phyloP scores from a whole-genome alignment of 2,329 filamentous ascomycete species.

The Fusarium pseudonygamai region DNA sequence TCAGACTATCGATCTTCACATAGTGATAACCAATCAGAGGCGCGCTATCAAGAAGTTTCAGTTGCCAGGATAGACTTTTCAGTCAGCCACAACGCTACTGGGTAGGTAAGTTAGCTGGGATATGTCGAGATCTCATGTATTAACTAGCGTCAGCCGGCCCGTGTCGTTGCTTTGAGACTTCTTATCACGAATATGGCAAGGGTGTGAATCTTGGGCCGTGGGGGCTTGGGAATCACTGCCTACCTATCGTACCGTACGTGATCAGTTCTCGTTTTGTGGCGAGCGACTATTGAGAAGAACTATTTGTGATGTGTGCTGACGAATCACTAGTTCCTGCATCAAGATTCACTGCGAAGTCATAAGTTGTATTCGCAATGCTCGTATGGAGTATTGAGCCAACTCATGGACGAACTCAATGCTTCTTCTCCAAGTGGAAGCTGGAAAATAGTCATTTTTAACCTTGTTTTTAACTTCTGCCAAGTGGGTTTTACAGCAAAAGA shows the following conservation, averaged over 20 bases:
- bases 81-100: constrained; percentile 23
- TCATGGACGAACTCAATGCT: not conserved
- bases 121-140: constrained; percentile 1
- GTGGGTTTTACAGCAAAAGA: constrained; percentile 9
- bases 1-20: not conserved
- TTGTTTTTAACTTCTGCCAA: constrained; percentile 26
- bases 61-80: constrained; percentile 1
- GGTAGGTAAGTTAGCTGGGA: too few relatives aligned
- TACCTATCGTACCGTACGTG: not conserved
- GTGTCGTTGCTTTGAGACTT: not conserved
- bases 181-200: not conserved
- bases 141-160: constrained; percentile 8
- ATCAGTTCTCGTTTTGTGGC: not conserved
- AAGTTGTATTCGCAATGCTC: not conserved
- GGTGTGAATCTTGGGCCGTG: not conserved
- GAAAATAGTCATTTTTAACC: constrained; percentile 28
- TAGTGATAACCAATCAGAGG: constrained; percentile 10
- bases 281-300: not conserved
- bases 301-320: not conserved
- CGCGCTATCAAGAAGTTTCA: not conserved
- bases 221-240: not conserved
- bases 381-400: not conserved
- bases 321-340: not conserved
- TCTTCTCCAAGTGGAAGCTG: not conserved
- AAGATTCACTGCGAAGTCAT: not conserved